Percentiles rank a stretch among this genome's conserved stretches.
phyloP scores from a whole-genome alignment of 1,284 basidiomycete species.

The Rugosomyces carneus region DNA sequence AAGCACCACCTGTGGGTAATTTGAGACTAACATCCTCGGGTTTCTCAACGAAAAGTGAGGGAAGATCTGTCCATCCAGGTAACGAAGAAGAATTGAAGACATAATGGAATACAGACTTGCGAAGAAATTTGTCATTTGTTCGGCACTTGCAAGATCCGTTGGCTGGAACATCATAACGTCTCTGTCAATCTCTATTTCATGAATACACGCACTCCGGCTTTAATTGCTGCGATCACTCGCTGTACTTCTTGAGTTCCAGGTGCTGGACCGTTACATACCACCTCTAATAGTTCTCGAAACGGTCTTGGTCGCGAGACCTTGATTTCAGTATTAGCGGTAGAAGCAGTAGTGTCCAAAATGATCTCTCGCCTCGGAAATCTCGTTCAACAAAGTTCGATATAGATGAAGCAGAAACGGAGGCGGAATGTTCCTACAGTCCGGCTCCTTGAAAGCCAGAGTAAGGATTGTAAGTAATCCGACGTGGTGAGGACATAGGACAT shows the following conservation, averaged over 20 bases:
- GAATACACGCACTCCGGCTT: constrained; percentile 32
- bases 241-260: constrained; percentile 24
- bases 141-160: constrained; percentile 42
- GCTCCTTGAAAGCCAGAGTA: constrained; percentile 52
- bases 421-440: constrained; percentile 44
- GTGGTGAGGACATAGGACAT: constrained; percentile 68
- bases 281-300: constrained; percentile 28
- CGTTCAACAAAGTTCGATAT: constrained; percentile 55
- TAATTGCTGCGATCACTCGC: constrained; percentile 31
- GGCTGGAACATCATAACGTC: constrained; percentile 28
- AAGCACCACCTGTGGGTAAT: not conserved
- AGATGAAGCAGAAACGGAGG: constrained; percentile 56
- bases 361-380: constrained; percentile 46
- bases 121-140: constrained; percentile 60
- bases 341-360: not conserved
- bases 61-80: constrained; percentile 31
- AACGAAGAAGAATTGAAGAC: not conserved
- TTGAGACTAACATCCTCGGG: constrained; percentile 35
- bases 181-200: not conserved
- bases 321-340: not conserved
- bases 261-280: constrained; percentile 26
- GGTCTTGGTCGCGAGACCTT: constrained; percentile 35
- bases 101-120: constrained; percentile 36
- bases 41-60: constrained; percentile 48
- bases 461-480: constrained; percentile 59